Evolutionary conservation across 768 basidiomycete genomes (phyloP), one percentile per base, ranked within the genome.

Genomic region (Russula dissimulans): DNA sequence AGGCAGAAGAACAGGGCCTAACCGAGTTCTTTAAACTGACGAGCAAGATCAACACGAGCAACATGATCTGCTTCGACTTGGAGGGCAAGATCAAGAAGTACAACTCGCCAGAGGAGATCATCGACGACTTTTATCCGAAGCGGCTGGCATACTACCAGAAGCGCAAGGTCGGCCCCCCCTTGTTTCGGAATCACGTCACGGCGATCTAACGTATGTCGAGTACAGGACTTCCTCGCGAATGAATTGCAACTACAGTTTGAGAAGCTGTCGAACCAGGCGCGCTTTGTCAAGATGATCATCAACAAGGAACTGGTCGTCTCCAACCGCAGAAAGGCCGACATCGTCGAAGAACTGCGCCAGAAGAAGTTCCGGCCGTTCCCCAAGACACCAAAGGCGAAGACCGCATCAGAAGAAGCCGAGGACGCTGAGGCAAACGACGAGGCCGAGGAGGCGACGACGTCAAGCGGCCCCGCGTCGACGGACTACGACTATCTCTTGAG

Each of bases 1-100:
- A 89, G 71, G 93, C 93, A 3, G 92, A 95, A 70, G 80, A 82
- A 62, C 91, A 97, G 69, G 95, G 95, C 3, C 75, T 99, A 36
- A 67, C 85, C 36, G 95, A 97, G 71, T 90, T 83, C 71, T 97
- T 99, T 85, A 95, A 93, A 73, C 76, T 97, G 62, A 84, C 84
- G 14, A 73, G 80, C 49, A 90, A 94, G 71, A 74, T 99, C 71
- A 88, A 79, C 71, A 97, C 92, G 15, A 81, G 83, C 70, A 99
- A 99, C 76, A 98, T 99, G 97, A 97, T 98, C 17, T 94, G 92
- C 74, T 99, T 99, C 72, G 95, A 99, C 73, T 82, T 90, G 61
- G 89, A 95, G 17, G 87, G 91, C 66, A 97, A 95, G 77, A 95
- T 99, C 75, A 92, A 86, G 76, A 95, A 86, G 74, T 98, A 97